A percentile compares a stretch with the other conserved stretches of the same genome.
phyloP scores from a whole-genome alignment of 2,329 filamentous ascomycete genomes.

The Pyrenophora tritici-repentis region DNA sequence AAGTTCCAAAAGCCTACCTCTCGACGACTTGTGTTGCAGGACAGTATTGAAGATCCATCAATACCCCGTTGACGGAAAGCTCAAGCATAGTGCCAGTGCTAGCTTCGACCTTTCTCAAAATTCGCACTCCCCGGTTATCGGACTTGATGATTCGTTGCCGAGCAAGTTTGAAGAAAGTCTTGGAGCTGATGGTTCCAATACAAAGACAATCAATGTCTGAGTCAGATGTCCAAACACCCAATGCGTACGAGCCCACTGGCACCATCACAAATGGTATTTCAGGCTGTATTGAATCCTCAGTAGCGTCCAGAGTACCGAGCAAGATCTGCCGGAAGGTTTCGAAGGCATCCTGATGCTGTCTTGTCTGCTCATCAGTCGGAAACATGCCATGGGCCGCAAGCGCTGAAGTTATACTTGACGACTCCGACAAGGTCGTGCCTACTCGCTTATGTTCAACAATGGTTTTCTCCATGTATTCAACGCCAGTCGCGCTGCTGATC shows the following conservation, averaged over 20 bases:
- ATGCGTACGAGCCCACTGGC: conserved; percentile 68
- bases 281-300: conserved; percentile 10
- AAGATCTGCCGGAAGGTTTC: conserved; percentile 53
- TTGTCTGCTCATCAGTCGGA: conserved; percentile 54
- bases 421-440: conserved; percentile 11
- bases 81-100: conserved; percentile 68
- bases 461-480: conserved; percentile 9
- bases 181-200: conserved; percentile 65
- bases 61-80: conserved; percentile 62
- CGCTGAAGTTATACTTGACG: conserved; percentile 14
- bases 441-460: conserved; percentile 20
- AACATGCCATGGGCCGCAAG: conserved; percentile 44
- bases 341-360: conserved; percentile 53
- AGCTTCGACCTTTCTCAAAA: conserved; percentile 64
- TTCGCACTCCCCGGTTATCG: conserved; percentile 50
- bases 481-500: not conserved
- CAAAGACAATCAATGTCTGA: conserved; percentile 71
- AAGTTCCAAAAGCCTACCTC: conserved; percentile 39
- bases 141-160: conserved; percentile 60
- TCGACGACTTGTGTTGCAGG: conserved; percentile 61
- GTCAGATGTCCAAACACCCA: conserved; percentile 64
- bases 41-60: conserved; percentile 70
- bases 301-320: conserved; percentile 36
- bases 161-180: conserved; percentile 65
- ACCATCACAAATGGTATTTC: conserved; percentile 57